These are phyloP conservation scores for Hemerocallis citrina DNA, from an alignment of 106 monocot species.

Conservation along the genomic window DNA sequence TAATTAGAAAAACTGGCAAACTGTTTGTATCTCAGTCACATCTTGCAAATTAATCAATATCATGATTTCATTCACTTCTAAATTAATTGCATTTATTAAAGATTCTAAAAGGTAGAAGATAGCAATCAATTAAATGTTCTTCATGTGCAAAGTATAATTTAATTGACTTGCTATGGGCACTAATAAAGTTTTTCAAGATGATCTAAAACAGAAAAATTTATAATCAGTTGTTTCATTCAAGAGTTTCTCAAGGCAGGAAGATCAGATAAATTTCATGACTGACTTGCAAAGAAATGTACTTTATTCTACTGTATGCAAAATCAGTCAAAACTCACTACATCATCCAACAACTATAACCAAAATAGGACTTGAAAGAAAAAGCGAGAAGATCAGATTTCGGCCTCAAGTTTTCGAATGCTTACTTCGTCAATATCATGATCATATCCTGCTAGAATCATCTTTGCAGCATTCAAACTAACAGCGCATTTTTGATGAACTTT, in stretches of 20 bases:
- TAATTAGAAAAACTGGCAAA: neutral
- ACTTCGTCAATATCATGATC: conserved; percentile 81
- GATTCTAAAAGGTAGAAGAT: neutral
- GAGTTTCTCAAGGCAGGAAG: too few relatives aligned
- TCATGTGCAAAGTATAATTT: too few relatives aligned
- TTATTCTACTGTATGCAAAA: neutral
- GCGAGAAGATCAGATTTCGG: neutral
- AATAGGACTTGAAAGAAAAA: neutral
- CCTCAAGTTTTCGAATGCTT: conserved; percentile 1
- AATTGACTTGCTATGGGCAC: too few relatives aligned
- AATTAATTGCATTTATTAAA: neutral
- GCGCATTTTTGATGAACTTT: conserved; percentile 93
- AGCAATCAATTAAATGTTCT: neutral
- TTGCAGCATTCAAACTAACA: conserved; percentile 72
- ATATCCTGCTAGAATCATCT: conserved; percentile 98
- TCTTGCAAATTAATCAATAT: neutral
- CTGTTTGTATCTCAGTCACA: neutral
- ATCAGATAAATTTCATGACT: neutral
- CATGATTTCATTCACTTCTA: neutral
- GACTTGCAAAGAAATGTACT: neutral
- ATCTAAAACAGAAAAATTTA: too few relatives aligned
- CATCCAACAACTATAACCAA: neutral
- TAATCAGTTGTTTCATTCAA: too few relatives aligned
- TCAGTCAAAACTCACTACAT: neutral
- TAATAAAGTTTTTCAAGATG: too few relatives aligned